A percentile compares a stretch with the other conserved stretches of the same genome.
phyloP scores from a whole-genome alignment of 1,139 yeast genomes.

The Zygosaccharomyces pseudobailii region DNA sequence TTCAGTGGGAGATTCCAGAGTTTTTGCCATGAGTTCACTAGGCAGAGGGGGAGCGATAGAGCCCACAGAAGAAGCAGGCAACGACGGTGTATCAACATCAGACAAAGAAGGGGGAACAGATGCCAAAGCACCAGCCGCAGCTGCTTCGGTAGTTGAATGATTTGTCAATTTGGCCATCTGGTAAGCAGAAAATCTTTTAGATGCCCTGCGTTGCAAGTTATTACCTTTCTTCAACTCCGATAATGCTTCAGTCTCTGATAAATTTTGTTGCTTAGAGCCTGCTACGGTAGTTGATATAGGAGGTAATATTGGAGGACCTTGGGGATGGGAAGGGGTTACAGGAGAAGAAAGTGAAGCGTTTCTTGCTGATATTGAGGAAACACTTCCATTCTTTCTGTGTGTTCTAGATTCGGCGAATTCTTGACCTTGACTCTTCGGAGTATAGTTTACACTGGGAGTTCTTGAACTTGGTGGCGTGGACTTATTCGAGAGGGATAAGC shows the following conservation, averaged over 20 bases:
- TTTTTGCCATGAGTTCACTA: background rate
- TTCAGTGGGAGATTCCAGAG: conserved; percentile 1
- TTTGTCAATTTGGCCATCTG: conserved; percentile 79
- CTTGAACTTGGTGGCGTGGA: conserved; percentile 8
- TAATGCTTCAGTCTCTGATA: conserved; percentile 49
- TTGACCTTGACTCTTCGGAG: conserved; percentile 1
- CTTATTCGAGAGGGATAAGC: conserved; percentile 7
- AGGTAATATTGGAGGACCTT: background rate
- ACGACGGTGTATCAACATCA: background rate
- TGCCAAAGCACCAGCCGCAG: conserved; percentile 31
- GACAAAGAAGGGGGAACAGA: conserved; percentile 9
- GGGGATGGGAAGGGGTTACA: background rate
- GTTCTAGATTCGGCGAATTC: conserved; percentile 1
- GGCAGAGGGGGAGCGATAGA: conserved; percentile 1
- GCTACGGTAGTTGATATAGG: background rate
- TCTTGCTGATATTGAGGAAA: background rate
- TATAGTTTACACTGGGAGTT: conserved; percentile 1
- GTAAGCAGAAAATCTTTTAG: conserved; percentile 81
- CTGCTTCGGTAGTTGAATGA: conserved; percentile 37
- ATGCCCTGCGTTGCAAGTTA: conserved; percentile 83
- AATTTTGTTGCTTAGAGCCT: conserved; percentile 6
- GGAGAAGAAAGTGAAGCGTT: background rate
- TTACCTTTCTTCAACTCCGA: conserved; percentile 75
- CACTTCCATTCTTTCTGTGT: background rate
- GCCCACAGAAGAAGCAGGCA: background rate